Evolutionary conservation across 2,329 filamentous ascomycete species (phyloP).

Genomic region (Zymoseptoria ardabiliae): DNA sequence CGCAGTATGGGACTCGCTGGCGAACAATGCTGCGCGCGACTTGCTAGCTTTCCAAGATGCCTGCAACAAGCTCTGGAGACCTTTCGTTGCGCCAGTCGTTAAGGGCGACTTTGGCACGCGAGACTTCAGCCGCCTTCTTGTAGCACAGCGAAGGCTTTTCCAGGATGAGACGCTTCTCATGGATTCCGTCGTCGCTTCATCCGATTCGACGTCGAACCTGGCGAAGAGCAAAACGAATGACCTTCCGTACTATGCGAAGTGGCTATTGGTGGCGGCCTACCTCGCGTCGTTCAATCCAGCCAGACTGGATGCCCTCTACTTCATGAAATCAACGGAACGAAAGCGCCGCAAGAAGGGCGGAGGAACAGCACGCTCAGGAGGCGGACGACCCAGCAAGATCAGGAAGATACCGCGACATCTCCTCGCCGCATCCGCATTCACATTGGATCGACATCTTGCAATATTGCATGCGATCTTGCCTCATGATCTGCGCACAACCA

Average conservation of each 20-base stretch:
- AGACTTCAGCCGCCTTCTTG: slow-evolving; percentile 78
- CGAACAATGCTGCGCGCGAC: slow-evolving; percentile 72
- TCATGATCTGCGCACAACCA: slow-evolving; percentile 35
- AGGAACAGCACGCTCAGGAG: slow-evolving; percentile 35
- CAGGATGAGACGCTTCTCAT: slow-evolving; percentile 65
- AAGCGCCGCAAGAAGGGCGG: slow-evolving; percentile 43
- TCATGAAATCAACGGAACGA: slow-evolving; percentile 59
- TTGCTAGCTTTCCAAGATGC: slow-evolving; percentile 64
- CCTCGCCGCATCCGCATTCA: slow-evolving; percentile 68
- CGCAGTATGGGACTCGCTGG: slow-evolving; percentile 80
- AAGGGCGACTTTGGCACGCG: slow-evolving; percentile 65
- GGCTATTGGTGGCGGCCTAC: slow-evolving; percentile 69
- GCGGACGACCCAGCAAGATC: slow-evolving; percentile 36
- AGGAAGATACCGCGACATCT: slow-evolving; percentile 70
- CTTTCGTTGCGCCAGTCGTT: slow-evolving; percentile 71
- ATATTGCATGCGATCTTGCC: slow-evolving; percentile 63
- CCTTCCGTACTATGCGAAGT: slow-evolving; percentile 64
- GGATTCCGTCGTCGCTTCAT: slow-evolving; percentile 48
- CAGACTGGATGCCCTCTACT: slow-evolving; percentile 65
- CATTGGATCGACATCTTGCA: slow-evolving; percentile 69
- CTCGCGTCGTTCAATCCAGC: slow-evolving; percentile 73
- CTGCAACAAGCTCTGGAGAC: slow-evolving; percentile 71
- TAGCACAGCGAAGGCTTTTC: slow-evolving; percentile 61
- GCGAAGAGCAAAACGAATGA: slow-evolving; percentile 31
- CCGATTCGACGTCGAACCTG: slow-evolving; percentile 6